Evolutionary conservation across 2,329 filamentous ascomycete genomes (phyloP).

Genomic region (Fusarium proliferatum): DNA sequence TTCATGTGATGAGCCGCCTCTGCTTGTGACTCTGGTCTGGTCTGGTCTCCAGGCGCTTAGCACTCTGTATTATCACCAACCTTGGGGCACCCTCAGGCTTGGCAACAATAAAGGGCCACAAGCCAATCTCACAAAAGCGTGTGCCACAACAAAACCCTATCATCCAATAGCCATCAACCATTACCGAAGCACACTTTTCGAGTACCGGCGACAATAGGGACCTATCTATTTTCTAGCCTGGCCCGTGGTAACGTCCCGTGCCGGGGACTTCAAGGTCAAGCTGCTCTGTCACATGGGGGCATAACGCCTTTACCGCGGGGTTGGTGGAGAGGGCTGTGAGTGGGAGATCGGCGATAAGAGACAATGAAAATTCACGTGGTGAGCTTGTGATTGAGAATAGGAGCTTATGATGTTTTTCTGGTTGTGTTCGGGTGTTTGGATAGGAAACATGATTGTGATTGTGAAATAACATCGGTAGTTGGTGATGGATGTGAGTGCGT

Average conservation of each 20-base stretch:
- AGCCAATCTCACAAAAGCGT: constrained; percentile 14
- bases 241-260: constrained; percentile 37
- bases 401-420: background rate
- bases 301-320: constrained; percentile 27
- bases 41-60: background rate
- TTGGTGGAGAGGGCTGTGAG: constrained; percentile 25
- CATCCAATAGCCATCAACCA: constrained; percentile 10
- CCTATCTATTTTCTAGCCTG: constrained; percentile 23
- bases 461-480: background rate
- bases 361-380: constrained; percentile 2
- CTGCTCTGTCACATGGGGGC: constrained; percentile 27
- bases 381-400: constrained; percentile 5
- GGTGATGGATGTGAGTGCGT: background rate
- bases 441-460: constrained; percentile 11
- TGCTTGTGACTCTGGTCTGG: constrained; percentile 14
- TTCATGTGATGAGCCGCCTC: constrained; percentile 22
- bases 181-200: constrained; percentile 5
- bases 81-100: background rate
- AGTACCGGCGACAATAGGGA: constrained; percentile 27
- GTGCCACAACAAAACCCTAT: constrained; percentile 22
- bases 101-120: constrained; percentile 9
- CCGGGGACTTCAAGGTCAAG: constrained; percentile 16
- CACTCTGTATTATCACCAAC: background rate
- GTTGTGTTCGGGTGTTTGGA: constrained; percentile 7
- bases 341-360: constrained; percentile 22